Evolutionary conservation across 2,329 filamentous ascomycete species (phyloP), one percentile per base, ranked within the genome.

Genomic region (Fusarium sp.): DNA sequence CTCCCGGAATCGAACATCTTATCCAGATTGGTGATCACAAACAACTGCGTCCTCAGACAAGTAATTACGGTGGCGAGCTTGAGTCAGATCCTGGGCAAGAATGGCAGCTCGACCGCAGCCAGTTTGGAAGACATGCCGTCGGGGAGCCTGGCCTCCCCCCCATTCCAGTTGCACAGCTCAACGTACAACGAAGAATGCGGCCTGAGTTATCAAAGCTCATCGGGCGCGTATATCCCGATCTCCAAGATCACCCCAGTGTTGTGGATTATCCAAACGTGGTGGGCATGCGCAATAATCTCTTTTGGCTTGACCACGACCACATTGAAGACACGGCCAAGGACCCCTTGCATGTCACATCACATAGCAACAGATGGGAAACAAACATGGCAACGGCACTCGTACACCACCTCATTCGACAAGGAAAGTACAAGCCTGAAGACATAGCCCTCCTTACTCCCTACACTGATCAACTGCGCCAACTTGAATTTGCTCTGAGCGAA

Each of bases 401-500:
- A 0, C 84, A 83, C 0, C 91, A 94, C 72, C 77, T 94, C 1
- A 80, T 91, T 7, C 82, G 84, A 0, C 91, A 94, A 73, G 91
- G 91, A 0, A 73, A 70, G 0, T 93, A 94, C 73, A 76, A 75
- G 0, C 77, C 79, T 0, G 82, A 81, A 0, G 89, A 94, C 3
- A 92, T 94, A 60, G 90, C 91, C 0, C 87, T 95, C 0, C 74
- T 94, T 7, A 94, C 91, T 0, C 89, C 89, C 0, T 91, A 92
- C 61, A 76, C 84, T 0, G 88, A 87, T 0, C 89, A 91, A 63
- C 76, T 88, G 3, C 80, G 84, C 6, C 83, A 83, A 49, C 80
- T 91, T 2, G 84, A 84, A 4, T 71, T 72, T 3, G 75, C 73
- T 3, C 77, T 91, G 73, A 73, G 77, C 2, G 74, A 62, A 3